Conservation (phyloP, 306 rosid species). For the Vigna reflexopilosa region DNA sequence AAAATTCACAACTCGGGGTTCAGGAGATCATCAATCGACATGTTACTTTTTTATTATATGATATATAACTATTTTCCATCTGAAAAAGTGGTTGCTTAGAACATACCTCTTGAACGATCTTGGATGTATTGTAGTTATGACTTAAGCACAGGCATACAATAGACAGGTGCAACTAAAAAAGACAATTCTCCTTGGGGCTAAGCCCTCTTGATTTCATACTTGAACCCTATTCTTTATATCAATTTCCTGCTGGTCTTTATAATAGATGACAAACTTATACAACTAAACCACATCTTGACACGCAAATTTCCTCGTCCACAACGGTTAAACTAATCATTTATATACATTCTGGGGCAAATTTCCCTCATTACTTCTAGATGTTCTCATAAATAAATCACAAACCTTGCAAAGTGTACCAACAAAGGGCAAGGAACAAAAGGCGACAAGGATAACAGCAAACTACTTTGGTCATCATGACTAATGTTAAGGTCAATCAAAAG, state of each 20-base stretch:
- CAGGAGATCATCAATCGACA: conserved; percentile 5
- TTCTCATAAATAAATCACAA: not conserved
- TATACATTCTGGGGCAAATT: conserved; percentile 2
- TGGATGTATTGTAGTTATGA: conserved; percentile 4
- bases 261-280: conserved; percentile 26
- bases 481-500: conserved; percentile 11
- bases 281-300: conserved; percentile 21
- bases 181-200: conserved; percentile 15
- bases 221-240: not conserved
- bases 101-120: conserved; percentile 18
- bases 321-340: conserved; percentile 7
- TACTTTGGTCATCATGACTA: not conserved
- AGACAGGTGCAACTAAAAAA: conserved; percentile 14
- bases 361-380: not conserved
- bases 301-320: not conserved
- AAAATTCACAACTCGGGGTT: not conserved
- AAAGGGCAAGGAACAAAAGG: not conserved
- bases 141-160: not conserved
- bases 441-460: conserved; percentile 14
- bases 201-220: not conserved
- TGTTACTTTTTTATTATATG: not conserved
- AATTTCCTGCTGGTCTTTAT: conserved; percentile 12
- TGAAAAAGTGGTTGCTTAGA: not conserved
- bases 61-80: conserved; percentile 6
- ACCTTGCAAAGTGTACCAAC: not conserved